These are phyloP conservation scores for Zasmidium citrigriseum DNA, from an alignment of 2,329 filamentous ascomycete species.

Conservation along the genomic window DNA sequence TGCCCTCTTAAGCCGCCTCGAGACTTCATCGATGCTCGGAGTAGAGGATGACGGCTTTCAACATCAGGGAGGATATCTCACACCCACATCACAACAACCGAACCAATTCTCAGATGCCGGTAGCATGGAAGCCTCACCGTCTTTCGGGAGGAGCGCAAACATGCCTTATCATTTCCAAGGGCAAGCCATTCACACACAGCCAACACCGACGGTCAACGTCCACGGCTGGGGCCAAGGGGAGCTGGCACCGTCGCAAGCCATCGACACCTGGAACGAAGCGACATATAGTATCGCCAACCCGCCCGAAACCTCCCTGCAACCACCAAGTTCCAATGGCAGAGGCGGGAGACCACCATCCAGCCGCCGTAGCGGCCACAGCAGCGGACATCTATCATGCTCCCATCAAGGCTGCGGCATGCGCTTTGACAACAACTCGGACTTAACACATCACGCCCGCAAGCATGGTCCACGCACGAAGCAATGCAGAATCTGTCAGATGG, in stretches of 20 bases:
- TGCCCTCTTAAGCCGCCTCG: background rate
- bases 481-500: background rate
- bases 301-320: no score
- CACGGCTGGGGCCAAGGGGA: background rate
- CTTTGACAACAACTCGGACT: background rate
- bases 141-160: no score
- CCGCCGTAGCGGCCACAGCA: background rate
- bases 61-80: background rate
- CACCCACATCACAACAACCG: background rate
- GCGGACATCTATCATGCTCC: background rate
- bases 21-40: background rate
- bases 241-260: background rate
- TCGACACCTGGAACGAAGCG: background rate
- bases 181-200: no score
- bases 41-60: background rate
- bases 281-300: background rate
- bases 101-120: background rate
- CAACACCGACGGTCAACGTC: background rate
- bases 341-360: background rate
- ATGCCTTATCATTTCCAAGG: no score
- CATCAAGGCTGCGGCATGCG: background rate
- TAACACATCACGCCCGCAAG: conserved; percentile 1
- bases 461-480: background rate
- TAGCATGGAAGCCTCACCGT: no score
- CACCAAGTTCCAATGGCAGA: no score